phyloP scores from a whole-genome alignment of 345 rosid genomes.

The Fremontodendron californicum region DNA sequence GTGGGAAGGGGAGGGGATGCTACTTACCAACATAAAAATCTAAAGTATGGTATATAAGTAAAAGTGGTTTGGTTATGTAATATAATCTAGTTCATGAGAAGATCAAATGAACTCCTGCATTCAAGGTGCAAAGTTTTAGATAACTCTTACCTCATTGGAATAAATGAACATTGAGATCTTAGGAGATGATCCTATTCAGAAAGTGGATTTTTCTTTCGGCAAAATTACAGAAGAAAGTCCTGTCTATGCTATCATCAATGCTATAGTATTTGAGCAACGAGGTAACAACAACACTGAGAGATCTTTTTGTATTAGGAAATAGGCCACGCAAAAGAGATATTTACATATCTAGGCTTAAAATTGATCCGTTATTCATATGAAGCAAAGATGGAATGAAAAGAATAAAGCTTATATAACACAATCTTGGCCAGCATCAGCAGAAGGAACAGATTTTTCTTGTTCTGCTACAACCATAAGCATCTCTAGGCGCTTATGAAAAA shows the following conservation, averaged over 20 bases:
- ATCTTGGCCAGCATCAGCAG: conserved; percentile 24
- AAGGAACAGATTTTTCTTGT: conserved; percentile 44
- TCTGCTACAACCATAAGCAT: conserved; percentile 79
- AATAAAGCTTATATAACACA: conserved; percentile 17
- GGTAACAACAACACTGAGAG: background rate
- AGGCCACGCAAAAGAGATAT: background rate
- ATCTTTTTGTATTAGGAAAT: background rate
- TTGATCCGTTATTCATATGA: too few relatives aligned
- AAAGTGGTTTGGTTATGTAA: too few relatives aligned
- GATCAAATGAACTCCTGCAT: too few relatives aligned
- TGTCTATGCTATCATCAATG: background rate
- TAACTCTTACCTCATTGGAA: too few relatives aligned
- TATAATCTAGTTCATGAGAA: too few relatives aligned
- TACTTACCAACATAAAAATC: too few relatives aligned
- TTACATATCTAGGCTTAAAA: background rate
- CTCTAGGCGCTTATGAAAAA: conserved; percentile 83
- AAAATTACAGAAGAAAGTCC: background rate
- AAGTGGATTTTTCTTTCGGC: too few relatives aligned
- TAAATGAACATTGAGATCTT: too few relatives aligned
- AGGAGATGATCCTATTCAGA: too few relatives aligned
- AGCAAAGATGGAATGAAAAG: background rate
- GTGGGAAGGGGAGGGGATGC: too few relatives aligned
- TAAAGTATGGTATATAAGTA: too few relatives aligned
- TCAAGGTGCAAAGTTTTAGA: too few relatives aligned
- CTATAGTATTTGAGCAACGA: background rate